Evolutionary conservation across 257 asterid genomes (phyloP).

Genomic region (Galeopsis tetrahit): DNA sequence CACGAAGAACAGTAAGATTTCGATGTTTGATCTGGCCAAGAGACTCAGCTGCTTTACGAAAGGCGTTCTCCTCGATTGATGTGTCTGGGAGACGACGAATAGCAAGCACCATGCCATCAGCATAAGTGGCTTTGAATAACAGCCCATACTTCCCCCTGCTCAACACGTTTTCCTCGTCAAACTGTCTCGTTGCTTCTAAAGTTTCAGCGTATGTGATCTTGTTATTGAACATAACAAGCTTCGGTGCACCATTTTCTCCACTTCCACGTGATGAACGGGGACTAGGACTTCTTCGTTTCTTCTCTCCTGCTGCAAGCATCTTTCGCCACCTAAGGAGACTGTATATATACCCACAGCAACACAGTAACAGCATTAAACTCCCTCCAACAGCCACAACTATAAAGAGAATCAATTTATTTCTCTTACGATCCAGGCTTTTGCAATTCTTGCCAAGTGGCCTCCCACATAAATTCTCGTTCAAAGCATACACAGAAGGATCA

Average conservation of each 20-base stretch:
- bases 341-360: conserved; percentile 70
- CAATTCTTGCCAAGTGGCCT: conserved; percentile 60
- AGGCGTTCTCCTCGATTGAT: conserved; percentile 60
- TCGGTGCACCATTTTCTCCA: conserved; percentile 75
- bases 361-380: conserved; percentile 53
- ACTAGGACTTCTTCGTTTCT: conserved; percentile 84
- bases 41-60: conserved; percentile 77
- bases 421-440: conserved; percentile 38
- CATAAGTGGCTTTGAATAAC: conserved; percentile 69
- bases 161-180: conserved; percentile 86
- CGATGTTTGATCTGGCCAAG: conserved; percentile 79
- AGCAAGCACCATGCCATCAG: conserved; percentile 92
- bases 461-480: conserved; percentile 68
- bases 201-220: conserved; percentile 81
- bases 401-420: conserved; percentile 63
- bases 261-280: conserved; percentile 76
- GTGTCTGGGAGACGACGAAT: conserved; percentile 72
- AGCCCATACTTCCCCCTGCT: conserved; percentile 76
- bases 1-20: conserved; percentile 80
- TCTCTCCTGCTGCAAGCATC: conserved; percentile 66
- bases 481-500: conserved; percentile 61
- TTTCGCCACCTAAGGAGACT: conserved; percentile 64
- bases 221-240: conserved; percentile 79
- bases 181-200: conserved; percentile 81
- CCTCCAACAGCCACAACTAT: conserved; percentile 64